phyloP scores from a whole-genome alignment of 2,329 filamentous ascomycete species.

The Neofusicoccum laricinum region DNA sequence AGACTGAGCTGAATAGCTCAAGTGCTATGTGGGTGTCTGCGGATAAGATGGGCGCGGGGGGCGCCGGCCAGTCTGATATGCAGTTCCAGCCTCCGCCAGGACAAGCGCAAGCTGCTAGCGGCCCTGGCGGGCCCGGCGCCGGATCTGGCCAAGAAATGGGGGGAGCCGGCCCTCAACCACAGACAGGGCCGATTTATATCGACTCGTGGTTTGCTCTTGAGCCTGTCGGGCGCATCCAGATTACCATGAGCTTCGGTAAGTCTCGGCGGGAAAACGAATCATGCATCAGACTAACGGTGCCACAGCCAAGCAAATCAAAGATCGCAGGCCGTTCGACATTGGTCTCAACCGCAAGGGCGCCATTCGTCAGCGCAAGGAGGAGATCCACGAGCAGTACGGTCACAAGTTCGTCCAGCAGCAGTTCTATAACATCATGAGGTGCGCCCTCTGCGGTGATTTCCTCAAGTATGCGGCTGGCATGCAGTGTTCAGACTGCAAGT shows the following conservation, averaged over 20 bases:
- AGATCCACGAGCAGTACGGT: constrained; percentile 96
- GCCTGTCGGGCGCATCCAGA: constrained; percentile 85
- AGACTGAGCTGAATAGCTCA: constrained; percentile 88
- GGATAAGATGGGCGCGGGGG: constrained; percentile 77
- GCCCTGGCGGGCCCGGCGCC: constrained; percentile 35
- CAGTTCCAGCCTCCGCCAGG: constrained; percentile 52
- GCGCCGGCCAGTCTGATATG: constrained; percentile 49
- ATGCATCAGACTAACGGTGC: neutral
- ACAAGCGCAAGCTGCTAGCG: constrained; percentile 31
- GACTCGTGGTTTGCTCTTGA: constrained; percentile 98
- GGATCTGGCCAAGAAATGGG: constrained; percentile 30
- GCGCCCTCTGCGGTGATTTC: constrained; percentile 94
- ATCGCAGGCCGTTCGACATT: constrained; percentile 77
- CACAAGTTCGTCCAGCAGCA: constrained; percentile 99
- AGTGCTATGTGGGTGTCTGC: constrained; percentile 84
- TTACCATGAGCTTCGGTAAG: constrained; percentile 79
- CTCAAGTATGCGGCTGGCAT: constrained; percentile 98
- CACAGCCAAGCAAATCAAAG: constrained; percentile 77
- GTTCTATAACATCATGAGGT: constrained; percentile 99
- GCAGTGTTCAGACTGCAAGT: constrained; percentile 99
- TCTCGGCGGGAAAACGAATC: neutral
- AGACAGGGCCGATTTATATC: constrained; percentile 60
- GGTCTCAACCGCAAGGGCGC: constrained; percentile 93
- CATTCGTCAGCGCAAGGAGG: constrained; percentile 95
- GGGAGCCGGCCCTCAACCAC: constrained; percentile 41